Base-by-base conservation (phyloP, 495 filamentous ascomycete genomes). In the Lasiosphaeria miniovina region DNA sequence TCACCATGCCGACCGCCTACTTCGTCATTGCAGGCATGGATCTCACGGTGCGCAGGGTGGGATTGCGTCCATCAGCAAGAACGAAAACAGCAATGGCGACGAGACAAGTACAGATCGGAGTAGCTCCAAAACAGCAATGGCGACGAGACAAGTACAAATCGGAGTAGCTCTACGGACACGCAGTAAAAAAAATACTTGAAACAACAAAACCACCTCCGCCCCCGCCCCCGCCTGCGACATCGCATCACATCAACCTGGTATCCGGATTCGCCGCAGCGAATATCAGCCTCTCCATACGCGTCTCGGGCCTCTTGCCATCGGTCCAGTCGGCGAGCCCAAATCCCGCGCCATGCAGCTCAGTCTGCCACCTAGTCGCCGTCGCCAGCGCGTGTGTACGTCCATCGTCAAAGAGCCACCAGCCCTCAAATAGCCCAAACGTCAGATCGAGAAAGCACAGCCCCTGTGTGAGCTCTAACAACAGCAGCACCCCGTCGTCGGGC, bases 401-500 rank as follows among this genome's bases (percentile, higher is more conserved):
- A 57, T 84, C 80, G 6, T 79, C 73, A 33, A 78, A 80, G 7
- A 77, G 63, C 80, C 80, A 84, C 82, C 82, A 83, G 0, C 80
- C 80, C 15, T 80, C 74, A 0, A 83, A 68, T 3, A 80, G 63
- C 4, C 80, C 80, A 54, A 79, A 82, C 9, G 80, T 71, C 38
- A 84, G 57, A 53, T 84, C 80, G 6, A 81, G 65, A 63, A 74
- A 79, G 56, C 71, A 74, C 0, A 63, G 63, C 4, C 63, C 61
- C 34, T 59, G 67, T 4, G 76, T 77, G 12, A 72, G 43, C 57
- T 80, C 77, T 33, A 69, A 57, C 33, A 77, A 59, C 10, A 75
- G 58, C 6, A 78, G 68, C 32, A 66, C 68, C 8, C 75, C 77
- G 38, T 70, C 72, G 14, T 41, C 8, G 38, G 71, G 74, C 55